phyloP scores from a whole-genome alignment of 768 basidiomycete species.

The Kwoniella sp. region DNA sequence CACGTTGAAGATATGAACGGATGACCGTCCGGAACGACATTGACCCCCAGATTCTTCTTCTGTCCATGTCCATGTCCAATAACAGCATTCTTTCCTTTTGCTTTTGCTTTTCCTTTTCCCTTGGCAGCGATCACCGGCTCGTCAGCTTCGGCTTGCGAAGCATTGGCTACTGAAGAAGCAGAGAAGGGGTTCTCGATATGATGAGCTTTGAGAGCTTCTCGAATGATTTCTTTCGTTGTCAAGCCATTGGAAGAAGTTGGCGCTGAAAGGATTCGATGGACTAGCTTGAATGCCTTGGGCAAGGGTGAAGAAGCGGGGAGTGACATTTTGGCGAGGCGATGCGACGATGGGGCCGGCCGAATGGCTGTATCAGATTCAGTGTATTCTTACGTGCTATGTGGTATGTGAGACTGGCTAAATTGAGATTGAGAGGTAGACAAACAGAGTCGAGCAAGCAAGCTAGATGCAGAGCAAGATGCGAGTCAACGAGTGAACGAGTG shows the following conservation, averaged over 20 bases:
- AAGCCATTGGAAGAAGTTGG: not conserved
- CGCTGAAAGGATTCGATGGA: slow-evolving; percentile 14
- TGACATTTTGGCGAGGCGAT: slow-evolving; percentile 3
- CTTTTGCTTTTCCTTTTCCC: slow-evolving; percentile 15
- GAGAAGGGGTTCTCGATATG: slow-evolving; percentile 14
- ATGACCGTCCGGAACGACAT: slow-evolving; percentile 36
- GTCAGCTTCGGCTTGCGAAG: not conserved
- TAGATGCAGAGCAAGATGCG: too few relatives aligned
- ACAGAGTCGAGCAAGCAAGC: too few relatives aligned
- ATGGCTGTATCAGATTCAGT: too few relatives aligned
- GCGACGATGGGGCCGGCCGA: too few relatives aligned
- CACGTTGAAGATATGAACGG: slow-evolving; percentile 43
- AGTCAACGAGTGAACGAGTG: too few relatives aligned
- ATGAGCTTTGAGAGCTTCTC: slow-evolving; percentile 15
- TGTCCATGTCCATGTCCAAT: slow-evolving; percentile 1
- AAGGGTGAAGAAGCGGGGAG: slow-evolving; percentile 4
- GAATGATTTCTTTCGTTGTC: slow-evolving; percentile 19
- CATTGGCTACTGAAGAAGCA: not conserved
- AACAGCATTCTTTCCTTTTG: slow-evolving; percentile 13
- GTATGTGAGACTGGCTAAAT: too few relatives aligned
- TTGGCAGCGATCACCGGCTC: too few relatives aligned
- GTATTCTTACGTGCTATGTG: too few relatives aligned
- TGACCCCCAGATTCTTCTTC: slow-evolving; percentile 5
- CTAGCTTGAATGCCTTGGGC: slow-evolving; percentile 17
- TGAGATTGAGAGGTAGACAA: too few relatives aligned